phyloP scores from a whole-genome alignment of 1,284 basidiomycete species.

The Puccinia hordei region DNA sequence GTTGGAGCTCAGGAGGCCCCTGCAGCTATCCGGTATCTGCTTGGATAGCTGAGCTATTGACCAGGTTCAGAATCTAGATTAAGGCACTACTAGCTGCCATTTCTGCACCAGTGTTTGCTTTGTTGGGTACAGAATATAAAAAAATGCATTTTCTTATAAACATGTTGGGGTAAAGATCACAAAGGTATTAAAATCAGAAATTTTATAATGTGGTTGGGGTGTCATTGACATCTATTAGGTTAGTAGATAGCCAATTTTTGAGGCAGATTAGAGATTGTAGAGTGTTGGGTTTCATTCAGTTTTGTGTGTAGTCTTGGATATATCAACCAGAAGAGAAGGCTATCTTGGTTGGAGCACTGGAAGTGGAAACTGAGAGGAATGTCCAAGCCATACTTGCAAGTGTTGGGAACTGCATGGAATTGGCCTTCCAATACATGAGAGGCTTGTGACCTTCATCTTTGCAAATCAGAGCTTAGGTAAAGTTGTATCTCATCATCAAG shows the following conservation, averaged over 20 bases:
- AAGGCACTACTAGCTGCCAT: too few relatives aligned
- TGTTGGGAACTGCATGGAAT: not conserved
- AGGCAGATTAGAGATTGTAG: not conserved
- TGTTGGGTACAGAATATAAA: too few relatives aligned
- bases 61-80: too few relatives aligned
- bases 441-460: not conserved
- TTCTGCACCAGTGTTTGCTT: too few relatives aligned
- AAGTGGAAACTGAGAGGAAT: not conserved
- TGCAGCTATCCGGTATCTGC: too few relatives aligned
- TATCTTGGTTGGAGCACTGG: not conserved
- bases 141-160: too few relatives aligned
- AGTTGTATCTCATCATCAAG: not conserved
- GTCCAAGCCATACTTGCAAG: not conserved
- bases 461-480: not conserved
- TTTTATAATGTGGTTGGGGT: not conserved
- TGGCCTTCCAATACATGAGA: slow-evolving; percentile 12
- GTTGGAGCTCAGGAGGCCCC: too few relatives aligned
- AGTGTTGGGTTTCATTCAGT: not conserved
- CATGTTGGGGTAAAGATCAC: not conserved
- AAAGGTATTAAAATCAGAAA: too few relatives aligned
- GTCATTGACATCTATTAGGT: not conserved
- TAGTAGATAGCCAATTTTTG: not conserved
- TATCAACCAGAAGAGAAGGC: slow-evolving; percentile 11
- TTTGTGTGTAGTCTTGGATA: slow-evolving; percentile 3
- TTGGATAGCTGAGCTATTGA: too few relatives aligned